Evolutionary conservation across 2,329 filamentous ascomycete species (phyloP), one percentile per base, ranked within the genome.

Genomic region (Purpureocillium lavendulum): DNA sequence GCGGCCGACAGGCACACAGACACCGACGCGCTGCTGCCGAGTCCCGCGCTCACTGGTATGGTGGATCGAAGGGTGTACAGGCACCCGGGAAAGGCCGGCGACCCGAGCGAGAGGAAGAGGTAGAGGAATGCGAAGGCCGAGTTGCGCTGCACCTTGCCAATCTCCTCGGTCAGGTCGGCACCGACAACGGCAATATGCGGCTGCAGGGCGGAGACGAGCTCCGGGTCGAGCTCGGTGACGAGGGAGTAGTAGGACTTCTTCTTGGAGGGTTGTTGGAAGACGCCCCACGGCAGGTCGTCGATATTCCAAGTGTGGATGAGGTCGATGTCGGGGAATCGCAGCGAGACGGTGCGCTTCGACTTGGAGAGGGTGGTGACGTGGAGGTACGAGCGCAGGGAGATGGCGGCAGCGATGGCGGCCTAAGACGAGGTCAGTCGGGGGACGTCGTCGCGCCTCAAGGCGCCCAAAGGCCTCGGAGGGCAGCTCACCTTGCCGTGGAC

Each of bases 191-290:
- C 69, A 18, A 96, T 77, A 56, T 88, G 82, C 18, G 90, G 88
- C 59, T 88, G 75, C 50, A 97, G 77, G 2, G 87, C 84, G 30
- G 75, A 78, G 38, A 94, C 66, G 16, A 98, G 76, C 40, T 95
- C 87, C 2, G 75, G 72, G 55, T 98, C 92, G 43, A 98, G 77
- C 36, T 76, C 73, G 11, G 87, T 94, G 39, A 92, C 83, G 35
- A 89, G 72, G 49, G 92, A 87, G 64, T 95, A 95, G 67, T 97
- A 97, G 54, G 82, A 85, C 69, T 92, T 95, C 68, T 95, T 96
- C 70, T 94, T 94, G 24, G 73, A 75, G 0, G 87, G 80, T 15
- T 82, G 75, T 16, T 82, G 78, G 64, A 98, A 98, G 13, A 75
- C 65, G 7, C 75, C 67, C 92, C 92, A 98, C 0, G 92, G 92